These are phyloP conservation scores for Cryptosporidium felis DNA, from an alignment of 169 alveolate genomes.

Conservation along the genomic window DNA sequence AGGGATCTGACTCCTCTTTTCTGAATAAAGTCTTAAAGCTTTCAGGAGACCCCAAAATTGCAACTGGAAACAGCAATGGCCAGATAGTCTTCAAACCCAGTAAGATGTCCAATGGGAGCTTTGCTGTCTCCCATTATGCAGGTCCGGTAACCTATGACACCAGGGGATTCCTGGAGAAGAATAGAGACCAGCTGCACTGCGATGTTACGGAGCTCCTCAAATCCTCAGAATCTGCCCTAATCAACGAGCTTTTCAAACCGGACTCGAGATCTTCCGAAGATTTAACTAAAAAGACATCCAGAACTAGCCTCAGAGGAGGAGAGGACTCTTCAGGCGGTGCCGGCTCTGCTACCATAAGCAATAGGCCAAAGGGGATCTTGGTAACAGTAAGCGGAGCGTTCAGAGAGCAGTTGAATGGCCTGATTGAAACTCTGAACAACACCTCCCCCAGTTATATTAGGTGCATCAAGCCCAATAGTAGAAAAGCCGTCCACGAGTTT, in stretches of 20 bases:
- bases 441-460: slow-evolving; percentile 88
- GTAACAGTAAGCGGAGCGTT: slow-evolving; percentile 72
- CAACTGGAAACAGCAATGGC: not conserved
- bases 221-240: slow-evolving; percentile 59
- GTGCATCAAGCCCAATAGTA: slow-evolving; percentile 90
- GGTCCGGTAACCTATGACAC: slow-evolving; percentile 82
- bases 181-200: slow-evolving; percentile 79
- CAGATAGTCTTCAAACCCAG: slow-evolving; percentile 48
- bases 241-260: slow-evolving; percentile 73
- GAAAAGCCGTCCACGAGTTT: slow-evolving; percentile 80
- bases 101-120: slow-evolving; percentile 44
- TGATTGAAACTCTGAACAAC: slow-evolving; percentile 79
- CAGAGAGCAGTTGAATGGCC: slow-evolving; percentile 79
- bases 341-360: not conserved
- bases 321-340: slow-evolving; percentile 1
- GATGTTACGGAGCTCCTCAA: slow-evolving; percentile 72
- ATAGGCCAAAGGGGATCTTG: slow-evolving; percentile 57
- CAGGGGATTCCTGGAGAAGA: slow-evolving; percentile 82
- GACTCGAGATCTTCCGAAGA: not conserved
- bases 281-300: slow-evolving; percentile 5
- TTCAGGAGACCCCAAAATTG: not conserved
- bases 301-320: not conserved
- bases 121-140: slow-evolving; percentile 82
- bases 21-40: slow-evolving; percentile 71
- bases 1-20: slow-evolving; percentile 76